These are phyloP conservation scores for Candida coquimbonensis DNA, from an alignment of 805 yeast species.

Conservation along the genomic window DNA sequence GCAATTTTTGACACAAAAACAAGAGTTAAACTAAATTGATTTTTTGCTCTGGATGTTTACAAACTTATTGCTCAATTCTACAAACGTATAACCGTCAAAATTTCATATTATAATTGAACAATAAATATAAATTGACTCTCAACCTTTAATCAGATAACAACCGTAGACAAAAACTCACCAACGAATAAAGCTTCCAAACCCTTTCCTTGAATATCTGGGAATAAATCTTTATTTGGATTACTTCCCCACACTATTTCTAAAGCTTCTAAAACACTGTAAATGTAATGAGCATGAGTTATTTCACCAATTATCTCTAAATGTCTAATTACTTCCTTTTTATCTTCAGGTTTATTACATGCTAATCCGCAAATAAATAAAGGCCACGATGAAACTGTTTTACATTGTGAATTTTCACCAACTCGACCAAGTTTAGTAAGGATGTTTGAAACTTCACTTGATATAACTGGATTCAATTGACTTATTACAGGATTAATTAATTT, in stretches of 20 bases:
- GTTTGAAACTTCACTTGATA: slow-evolving; percentile 6
- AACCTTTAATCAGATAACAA: not conserved
- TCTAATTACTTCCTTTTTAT: too few species aligned
- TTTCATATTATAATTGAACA: too few species aligned
- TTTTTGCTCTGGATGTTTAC: too few species aligned
- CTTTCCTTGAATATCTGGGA: slow-evolving; percentile 2
- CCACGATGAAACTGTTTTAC: slow-evolving; percentile 12
- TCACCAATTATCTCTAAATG: too few species aligned
- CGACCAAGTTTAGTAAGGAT: slow-evolving; percentile 4
- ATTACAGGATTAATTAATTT: slow-evolving; percentile 11
- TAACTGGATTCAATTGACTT: not conserved
- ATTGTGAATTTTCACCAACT: slow-evolving; percentile 1
- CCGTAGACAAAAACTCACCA: slow-evolving; percentile 1
- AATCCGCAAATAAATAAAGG: slow-evolving; percentile 15
- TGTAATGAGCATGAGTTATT: slow-evolving; percentile 1
- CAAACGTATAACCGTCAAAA: too few species aligned
- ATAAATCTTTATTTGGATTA: not conserved
- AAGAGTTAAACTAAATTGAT: too few species aligned
- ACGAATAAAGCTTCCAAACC: slow-evolving; percentile 15
- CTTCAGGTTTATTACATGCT: too few species aligned
- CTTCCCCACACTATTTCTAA: slow-evolving; percentile 16
- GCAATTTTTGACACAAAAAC: too few species aligned
- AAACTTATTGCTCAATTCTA: too few species aligned
- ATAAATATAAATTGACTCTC: too few species aligned
- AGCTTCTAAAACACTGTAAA: slow-evolving; percentile 11